phyloP scores from a whole-genome alignment of 2,329 filamentous ascomycete genomes.

The Phialemonium atrogriseum region DNA sequence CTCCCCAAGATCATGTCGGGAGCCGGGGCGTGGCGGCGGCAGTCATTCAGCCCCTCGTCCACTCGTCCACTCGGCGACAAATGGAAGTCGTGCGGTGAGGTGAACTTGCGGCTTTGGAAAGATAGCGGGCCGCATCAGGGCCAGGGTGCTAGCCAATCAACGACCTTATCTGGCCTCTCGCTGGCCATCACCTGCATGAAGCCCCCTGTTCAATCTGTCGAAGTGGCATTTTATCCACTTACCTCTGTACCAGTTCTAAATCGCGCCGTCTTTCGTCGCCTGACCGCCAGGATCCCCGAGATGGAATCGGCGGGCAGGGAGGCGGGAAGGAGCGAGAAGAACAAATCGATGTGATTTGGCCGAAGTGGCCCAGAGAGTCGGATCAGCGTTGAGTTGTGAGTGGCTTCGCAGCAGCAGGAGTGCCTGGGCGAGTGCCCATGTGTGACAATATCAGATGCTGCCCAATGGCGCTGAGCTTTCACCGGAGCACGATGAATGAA shows the following conservation, averaged over 20 bases:
- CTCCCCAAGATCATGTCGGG: background rate
- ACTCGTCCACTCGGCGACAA: background rate
- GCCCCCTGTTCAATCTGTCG: conserved; percentile 1
- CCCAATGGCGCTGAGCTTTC: background rate
- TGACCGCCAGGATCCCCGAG: too few relatives aligned
- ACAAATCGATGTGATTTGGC: too few relatives aligned
- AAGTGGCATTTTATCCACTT: background rate
- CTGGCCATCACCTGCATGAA: conserved; percentile 10
- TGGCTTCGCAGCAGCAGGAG: background rate
- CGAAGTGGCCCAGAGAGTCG: too few relatives aligned
- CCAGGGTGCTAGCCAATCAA: conserved; percentile 4
- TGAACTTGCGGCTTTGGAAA: background rate
- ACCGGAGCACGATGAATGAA: background rate
- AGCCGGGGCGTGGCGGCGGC: background rate
- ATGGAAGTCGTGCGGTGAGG: background rate
- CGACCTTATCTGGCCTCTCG: background rate
- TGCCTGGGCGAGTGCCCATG: background rate
- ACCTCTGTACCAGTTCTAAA: background rate
- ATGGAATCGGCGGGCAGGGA: too few relatives aligned
- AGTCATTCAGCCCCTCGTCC: background rate
- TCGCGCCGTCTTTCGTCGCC: background rate
- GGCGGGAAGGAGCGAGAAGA: too few relatives aligned
- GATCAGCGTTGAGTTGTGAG: background rate
- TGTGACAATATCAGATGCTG: background rate
- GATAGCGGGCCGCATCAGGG: conserved; percentile 2